A percentile compares a stretch with the other conserved stretches of the same genome.
Evolutionary conservation across 192 early-diverging fungal genomes (phyloP).

Genomic region (Geranomyces michiganensis): DNA sequence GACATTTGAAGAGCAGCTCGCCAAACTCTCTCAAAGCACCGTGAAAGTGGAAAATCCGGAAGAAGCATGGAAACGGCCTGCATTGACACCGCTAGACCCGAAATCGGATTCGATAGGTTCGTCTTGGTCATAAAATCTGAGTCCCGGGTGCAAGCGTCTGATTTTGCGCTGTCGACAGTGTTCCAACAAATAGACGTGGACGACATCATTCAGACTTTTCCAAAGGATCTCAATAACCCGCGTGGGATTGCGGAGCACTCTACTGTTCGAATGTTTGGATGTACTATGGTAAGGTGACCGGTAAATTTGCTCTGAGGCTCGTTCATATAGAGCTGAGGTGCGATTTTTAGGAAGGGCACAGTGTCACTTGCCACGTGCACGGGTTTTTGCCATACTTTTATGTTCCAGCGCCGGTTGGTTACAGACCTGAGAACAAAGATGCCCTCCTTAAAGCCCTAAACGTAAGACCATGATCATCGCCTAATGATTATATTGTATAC

Average conservation of each 20-base stretch:
- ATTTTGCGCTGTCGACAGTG: slow-evolving; percentile 45
- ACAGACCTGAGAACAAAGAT: slow-evolving; percentile 63
- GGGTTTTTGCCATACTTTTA: slow-evolving; percentile 95
- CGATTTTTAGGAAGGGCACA: slow-evolving; percentile 70
- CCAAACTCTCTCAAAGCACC: slow-evolving; percentile 22
- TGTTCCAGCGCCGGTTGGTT: slow-evolving; percentile 83
- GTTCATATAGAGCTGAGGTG: not conserved
- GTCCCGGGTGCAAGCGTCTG: not conserved
- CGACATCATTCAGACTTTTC: slow-evolving; percentile 64
- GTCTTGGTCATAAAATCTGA: not conserved
- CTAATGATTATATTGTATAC: not conserved
- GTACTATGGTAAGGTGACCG: slow-evolving; percentile 66
- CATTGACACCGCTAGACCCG: slow-evolving; percentile 13
- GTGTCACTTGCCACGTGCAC: slow-evolving; percentile 86
- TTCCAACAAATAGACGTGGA: slow-evolving; percentile 98
- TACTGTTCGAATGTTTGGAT: slow-evolving; percentile 79
- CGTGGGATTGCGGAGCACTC: slow-evolving; percentile 48
- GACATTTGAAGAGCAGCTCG: slow-evolving; percentile 33
- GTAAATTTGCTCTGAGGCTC: too few species aligned
- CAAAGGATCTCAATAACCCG: slow-evolving; percentile 8
- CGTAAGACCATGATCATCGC: slow-evolving; percentile 34
- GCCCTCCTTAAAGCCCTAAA: slow-evolving; percentile 55
- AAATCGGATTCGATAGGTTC: slow-evolving; percentile 26
- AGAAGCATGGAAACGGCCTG: slow-evolving; percentile 20
- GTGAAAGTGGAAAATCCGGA: slow-evolving; percentile 21